A percentile compares a stretch with the other conserved stretches of the same genome.
These are phyloP conservation scores for Lactuca saligna DNA, from an alignment of 129 eudicot species.

Conservation along the genomic window DNA sequence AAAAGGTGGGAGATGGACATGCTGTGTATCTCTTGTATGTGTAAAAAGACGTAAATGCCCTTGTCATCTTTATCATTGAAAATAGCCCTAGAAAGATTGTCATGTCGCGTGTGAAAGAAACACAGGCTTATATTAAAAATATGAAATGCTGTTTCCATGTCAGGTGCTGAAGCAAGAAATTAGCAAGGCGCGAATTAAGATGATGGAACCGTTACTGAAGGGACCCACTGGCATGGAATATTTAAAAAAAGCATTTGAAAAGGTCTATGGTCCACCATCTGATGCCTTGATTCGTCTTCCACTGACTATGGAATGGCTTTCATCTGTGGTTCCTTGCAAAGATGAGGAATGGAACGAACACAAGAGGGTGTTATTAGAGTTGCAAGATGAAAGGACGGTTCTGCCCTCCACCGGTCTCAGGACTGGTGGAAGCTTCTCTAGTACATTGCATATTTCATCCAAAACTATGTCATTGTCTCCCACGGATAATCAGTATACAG, in stretches of 20 bases:
- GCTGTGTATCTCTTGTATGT: neutral
- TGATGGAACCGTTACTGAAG: slow-evolving; percentile 68
- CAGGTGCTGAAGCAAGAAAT: slow-evolving; percentile 77
- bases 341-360: slow-evolving; percentile 71
- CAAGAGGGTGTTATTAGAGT: slow-evolving; percentile 32
- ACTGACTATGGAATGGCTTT: slow-evolving; percentile 62
- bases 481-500: slow-evolving; percentile 37
- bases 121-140: neutral
- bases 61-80: neutral
- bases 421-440: slow-evolving; percentile 67
- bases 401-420: slow-evolving; percentile 64
- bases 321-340: slow-evolving; percentile 35
- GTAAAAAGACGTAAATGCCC: neutral
- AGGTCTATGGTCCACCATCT: slow-evolving; percentile 66
- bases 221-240: slow-evolving; percentile 76
- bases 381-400: slow-evolving; percentile 34
- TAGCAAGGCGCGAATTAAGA: slow-evolving; percentile 70
- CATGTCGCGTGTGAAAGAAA: neutral
- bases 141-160: neutral
- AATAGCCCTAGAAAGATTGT: neutral
- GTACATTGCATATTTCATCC: slow-evolving; percentile 28
- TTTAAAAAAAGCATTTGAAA: slow-evolving; percentile 55
- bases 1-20: neutral
- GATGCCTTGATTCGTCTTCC: slow-evolving; percentile 54
- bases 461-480: slow-evolving; percentile 6